A percentile compares a stretch with the other conserved stretches of the same genome.
Conservation (phyloP, 495 filamentous ascomycete species). For the Penicillium argentinense region DNA sequence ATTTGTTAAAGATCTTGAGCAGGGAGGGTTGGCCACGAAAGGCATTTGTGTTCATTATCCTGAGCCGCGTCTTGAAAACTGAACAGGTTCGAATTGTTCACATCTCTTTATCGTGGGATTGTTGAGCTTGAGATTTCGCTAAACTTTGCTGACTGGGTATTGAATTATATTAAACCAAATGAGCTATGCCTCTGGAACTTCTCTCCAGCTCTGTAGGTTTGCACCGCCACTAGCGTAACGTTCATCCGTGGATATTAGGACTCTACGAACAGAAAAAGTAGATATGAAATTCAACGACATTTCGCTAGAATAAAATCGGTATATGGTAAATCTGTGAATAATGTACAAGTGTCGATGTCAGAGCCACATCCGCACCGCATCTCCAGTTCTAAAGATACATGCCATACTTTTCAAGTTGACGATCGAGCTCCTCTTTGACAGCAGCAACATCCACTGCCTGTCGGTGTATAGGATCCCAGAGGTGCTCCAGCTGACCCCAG, state of each 20-base stretch:
- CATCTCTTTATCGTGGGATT: too few species aligned
- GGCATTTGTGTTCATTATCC: background rate
- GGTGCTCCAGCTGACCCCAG: slow-evolving; percentile 42
- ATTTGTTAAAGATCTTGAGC: background rate
- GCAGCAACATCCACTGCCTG: slow-evolving; percentile 36
- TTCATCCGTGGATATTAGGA: background rate
- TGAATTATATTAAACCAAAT: too few species aligned
- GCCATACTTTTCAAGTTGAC: background rate
- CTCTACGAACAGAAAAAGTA: background rate
- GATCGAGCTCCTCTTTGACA: slow-evolving; percentile 41
- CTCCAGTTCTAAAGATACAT: background rate
- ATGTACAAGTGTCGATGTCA: background rate
- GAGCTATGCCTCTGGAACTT: too few species aligned
- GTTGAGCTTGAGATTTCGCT: too few species aligned
- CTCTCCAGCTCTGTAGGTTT: too few species aligned
- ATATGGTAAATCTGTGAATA: slow-evolving; percentile 31
- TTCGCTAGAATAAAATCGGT: slow-evolving; percentile 22
- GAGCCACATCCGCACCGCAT: background rate
- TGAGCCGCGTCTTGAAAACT: background rate
- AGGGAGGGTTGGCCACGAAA: background rate
- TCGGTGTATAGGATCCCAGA: slow-evolving; percentile 43
- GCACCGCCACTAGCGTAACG: too few species aligned
- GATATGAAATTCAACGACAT: slow-evolving; percentile 1
- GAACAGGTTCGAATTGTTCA: too few species aligned
- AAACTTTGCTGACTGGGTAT: too few species aligned